Evolutionary conservation across 345 rosid species (phyloP).

Genomic region (Cardamine occulta): DNA sequence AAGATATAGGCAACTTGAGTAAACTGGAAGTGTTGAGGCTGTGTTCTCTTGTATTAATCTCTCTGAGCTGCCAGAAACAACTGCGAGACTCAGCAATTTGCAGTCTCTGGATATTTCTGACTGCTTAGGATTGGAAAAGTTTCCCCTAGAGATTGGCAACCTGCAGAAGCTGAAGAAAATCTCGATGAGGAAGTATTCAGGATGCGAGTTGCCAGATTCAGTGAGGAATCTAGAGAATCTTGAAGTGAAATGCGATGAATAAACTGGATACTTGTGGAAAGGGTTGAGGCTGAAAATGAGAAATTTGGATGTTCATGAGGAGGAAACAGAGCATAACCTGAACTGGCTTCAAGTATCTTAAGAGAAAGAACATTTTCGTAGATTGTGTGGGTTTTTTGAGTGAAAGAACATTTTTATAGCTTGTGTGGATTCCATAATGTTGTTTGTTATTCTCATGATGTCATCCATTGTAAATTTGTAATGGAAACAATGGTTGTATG

Average conservation of each 20-base stretch:
- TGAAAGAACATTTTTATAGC: background rate
- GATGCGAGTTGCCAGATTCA: constrained; percentile 48
- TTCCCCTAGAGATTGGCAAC: constrained; percentile 55
- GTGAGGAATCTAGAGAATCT: constrained; percentile 45
- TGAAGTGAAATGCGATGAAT: constrained; percentile 59
- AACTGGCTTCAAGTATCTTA: constrained; percentile 24
- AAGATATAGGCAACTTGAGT: constrained; percentile 46
- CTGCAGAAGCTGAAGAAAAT: constrained; percentile 46
- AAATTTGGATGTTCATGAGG: constrained; percentile 32
- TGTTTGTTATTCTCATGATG: no score
- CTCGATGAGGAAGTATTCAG: constrained; percentile 55
- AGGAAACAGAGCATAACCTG: constrained; percentile 39
- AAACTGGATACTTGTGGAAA: constrained; percentile 51
- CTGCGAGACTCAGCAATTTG: constrained; percentile 42
- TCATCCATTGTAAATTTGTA: background rate
- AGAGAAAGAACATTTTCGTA: no score
- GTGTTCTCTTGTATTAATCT: constrained; percentile 53
- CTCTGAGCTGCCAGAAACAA: constrained; percentile 54
- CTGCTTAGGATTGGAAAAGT: constrained; percentile 43
- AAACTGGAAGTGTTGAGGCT: constrained; percentile 52
- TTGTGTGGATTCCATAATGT: no score
- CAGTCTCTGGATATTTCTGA: constrained; percentile 56
- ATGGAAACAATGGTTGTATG: no score
- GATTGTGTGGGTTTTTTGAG: no score
- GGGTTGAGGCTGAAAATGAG: constrained; percentile 21